Evolutionary conservation across 352 stramenopile genomes (phyloP).

Genomic region (Phytophthora aleatoria): DNA sequence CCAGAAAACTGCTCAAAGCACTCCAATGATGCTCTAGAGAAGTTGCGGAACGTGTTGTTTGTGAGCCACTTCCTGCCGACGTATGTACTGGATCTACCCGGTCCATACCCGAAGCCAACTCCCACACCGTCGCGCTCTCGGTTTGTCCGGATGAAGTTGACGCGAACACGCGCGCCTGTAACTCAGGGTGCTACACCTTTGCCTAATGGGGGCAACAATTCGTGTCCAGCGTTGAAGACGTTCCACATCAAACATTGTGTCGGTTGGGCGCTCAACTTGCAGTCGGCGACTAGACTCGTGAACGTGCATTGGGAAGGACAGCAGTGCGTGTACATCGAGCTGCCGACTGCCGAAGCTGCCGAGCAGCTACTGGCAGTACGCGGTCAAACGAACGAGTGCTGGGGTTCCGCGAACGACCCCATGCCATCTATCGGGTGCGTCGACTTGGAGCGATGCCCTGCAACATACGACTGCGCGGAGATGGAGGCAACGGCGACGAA

Average conservation of each 20-base stretch:
- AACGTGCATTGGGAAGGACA: slow-evolving; percentile 62
- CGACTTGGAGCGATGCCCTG: slow-evolving; percentile 52
- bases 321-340: slow-evolving; percentile 53
- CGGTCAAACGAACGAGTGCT: slow-evolving; percentile 34
- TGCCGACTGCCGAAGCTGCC: slow-evolving; percentile 43
- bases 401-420: slow-evolving; percentile 48
- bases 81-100: slow-evolving; percentile 47
- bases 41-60: slow-evolving; percentile 53
- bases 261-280: slow-evolving; percentile 50
- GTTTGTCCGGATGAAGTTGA: slow-evolving; percentile 62
- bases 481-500: slow-evolving; percentile 36
- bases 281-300: slow-evolving; percentile 39
- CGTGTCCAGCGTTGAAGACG: slow-evolving; percentile 49
- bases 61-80: slow-evolving; percentile 70
- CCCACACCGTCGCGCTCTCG: slow-evolving; percentile 52
- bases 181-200: slow-evolving; percentile 16
- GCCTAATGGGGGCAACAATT: slow-evolving; percentile 19
- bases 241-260: slow-evolving; percentile 85
- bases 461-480: slow-evolving; percentile 25
- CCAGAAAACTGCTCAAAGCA: neutral
- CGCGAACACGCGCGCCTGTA: slow-evolving; percentile 44
- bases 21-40: slow-evolving; percentile 31
- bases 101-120: slow-evolving; percentile 46
- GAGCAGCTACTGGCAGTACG: slow-evolving; percentile 49
- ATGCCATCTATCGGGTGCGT: slow-evolving; percentile 72